Conservation (phyloP, 2,329 filamentous ascomycete genomes). For the Acrocalymma vagum region DNA sequence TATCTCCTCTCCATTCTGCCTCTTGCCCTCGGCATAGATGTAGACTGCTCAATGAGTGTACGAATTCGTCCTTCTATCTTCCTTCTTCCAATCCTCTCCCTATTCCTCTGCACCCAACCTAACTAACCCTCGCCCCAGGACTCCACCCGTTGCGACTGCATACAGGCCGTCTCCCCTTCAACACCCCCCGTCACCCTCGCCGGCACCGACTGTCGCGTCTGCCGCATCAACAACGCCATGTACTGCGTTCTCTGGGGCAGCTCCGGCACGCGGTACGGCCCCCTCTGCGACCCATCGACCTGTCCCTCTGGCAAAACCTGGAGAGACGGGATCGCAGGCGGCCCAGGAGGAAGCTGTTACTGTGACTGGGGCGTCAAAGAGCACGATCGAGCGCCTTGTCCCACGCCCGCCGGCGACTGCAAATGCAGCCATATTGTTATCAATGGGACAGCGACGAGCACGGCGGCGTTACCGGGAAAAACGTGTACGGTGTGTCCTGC, state of each 20-base stretch:
- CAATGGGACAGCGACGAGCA: constrained; percentile 1
- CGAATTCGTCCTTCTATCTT: no score
- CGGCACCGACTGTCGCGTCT: constrained; percentile 17
- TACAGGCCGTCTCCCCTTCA: no score
- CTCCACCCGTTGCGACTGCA: constrained; percentile 16
- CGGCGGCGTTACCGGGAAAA: constrained; percentile 7
- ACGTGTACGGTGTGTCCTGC: constrained; percentile 13
- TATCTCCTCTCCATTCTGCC: no score
- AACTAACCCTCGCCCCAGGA: no score
- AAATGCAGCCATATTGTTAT: constrained; percentile 5
- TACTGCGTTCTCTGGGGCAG: constrained; percentile 15
- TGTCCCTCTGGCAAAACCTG: constrained; percentile 3
- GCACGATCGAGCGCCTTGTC: constrained; percentile 13
- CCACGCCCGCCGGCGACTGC: constrained; percentile 15
- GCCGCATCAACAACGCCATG: constrained; percentile 5
- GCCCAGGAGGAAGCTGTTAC: constrained; percentile 2
- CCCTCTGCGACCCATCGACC: constrained; percentile 9
- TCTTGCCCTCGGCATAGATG: no score
- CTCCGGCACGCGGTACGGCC: constrained; percentile 11
- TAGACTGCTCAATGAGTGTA: constrained; percentile 17
- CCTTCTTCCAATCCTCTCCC: no score
- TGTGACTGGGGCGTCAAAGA: constrained; percentile 10
- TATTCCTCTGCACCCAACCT: no score
- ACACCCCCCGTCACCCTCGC: background rate
- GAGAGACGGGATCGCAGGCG: background rate